phyloP scores from a whole-genome alignment of 2,329 filamentous ascomycete species.

The Epichloe elymi region DNA sequence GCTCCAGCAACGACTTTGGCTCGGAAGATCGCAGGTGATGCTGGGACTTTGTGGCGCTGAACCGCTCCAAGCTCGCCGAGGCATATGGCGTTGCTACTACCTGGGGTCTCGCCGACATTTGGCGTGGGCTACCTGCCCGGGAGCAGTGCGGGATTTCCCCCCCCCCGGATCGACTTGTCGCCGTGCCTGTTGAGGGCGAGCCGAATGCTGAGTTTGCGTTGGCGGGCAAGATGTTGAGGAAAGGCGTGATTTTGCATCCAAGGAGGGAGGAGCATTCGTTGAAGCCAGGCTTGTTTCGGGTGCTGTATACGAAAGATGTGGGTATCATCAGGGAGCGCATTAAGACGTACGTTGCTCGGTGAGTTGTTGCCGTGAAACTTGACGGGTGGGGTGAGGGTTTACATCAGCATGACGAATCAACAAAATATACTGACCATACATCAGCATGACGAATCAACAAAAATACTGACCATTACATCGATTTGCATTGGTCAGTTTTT shows the following conservation, averaged over 20 bases:
- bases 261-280: conserved; percentile 32
- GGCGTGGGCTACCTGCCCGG: conserved; percentile 29
- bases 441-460: too few species aligned
- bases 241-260: conserved; percentile 37
- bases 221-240: conserved; percentile 27
- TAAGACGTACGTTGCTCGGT: conserved; percentile 13
- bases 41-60: conserved; percentile 27
- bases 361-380: too few species aligned
- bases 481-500: too few species aligned
- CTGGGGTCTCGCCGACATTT: conserved; percentile 21
- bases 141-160: conserved; percentile 44
- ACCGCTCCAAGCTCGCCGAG: conserved; percentile 24
- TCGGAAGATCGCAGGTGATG: conserved; percentile 32
- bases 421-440: too few species aligned
- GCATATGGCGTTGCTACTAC: conserved; percentile 28
- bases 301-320: conserved; percentile 35
- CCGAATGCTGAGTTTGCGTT: conserved; percentile 30
- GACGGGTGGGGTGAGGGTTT: too few species aligned
- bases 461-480: too few species aligned
- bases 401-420: too few species aligned
- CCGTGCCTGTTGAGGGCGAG: conserved; percentile 19
- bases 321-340: conserved; percentile 23
- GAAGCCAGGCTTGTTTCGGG: conserved; percentile 37
- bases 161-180: conserved; percentile 42
- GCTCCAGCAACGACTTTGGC: conserved; percentile 37